These are phyloP conservation scores for Wickerhamomyces bisporus DNA, from an alignment of 805 yeast species.

Conservation along the genomic window DNA sequence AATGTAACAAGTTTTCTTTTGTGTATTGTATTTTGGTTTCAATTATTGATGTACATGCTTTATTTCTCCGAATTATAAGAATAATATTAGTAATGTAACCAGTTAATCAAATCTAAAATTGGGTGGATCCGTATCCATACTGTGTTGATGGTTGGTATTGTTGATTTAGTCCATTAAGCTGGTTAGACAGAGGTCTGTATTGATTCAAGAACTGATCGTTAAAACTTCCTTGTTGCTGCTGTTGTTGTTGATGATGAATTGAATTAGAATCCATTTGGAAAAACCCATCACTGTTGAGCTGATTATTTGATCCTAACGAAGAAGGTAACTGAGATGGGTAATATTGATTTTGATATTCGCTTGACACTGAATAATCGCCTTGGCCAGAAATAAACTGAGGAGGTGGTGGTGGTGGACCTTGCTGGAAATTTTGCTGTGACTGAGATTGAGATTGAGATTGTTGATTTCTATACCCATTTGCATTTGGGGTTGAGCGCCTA, in stretches of 20 bases:
- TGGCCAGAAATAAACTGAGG: constrained; percentile 5
- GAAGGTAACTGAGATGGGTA: not conserved
- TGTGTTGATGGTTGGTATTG: not conserved
- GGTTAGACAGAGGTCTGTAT: not conserved
- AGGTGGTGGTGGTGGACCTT: constrained; percentile 6
- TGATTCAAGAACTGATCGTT: not conserved
- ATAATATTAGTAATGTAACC: too few species aligned
- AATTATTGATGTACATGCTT: not conserved
- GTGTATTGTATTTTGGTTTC: too few species aligned
- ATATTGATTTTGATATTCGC: not conserved
- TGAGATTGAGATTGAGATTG: not conserved
- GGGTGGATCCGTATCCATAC: not conserved
- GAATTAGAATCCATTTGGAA: not conserved
- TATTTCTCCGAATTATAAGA: not conserved
- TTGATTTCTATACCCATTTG: too few species aligned
- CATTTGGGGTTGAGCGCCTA: constrained; percentile 3
- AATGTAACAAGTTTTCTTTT: too few species aligned
- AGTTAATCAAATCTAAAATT: not conserved
- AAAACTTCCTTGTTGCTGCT: not conserved
- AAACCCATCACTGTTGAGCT: not conserved
- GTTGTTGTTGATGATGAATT: not conserved
- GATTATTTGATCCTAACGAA: not conserved
- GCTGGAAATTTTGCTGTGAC: constrained; percentile 1
- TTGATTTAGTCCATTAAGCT: not conserved
- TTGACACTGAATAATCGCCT: constrained; percentile 1